Conservation (phyloP, 805 yeast genomes). For the Jamesozyma piceae region DNA sequence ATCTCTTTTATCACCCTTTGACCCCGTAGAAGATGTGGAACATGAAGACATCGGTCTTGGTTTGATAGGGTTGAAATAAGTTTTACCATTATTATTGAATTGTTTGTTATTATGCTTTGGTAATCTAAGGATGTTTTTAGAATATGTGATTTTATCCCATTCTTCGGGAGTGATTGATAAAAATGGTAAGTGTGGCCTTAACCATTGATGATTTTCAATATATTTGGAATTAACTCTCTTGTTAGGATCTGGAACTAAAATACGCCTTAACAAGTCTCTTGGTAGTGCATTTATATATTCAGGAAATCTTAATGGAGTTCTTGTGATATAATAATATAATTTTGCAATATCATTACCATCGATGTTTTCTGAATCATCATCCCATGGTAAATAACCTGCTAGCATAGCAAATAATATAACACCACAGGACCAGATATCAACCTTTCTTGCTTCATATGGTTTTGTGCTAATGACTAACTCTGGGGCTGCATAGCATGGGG, state of each 20-base stretch:
- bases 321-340: slow-evolving; percentile 82
- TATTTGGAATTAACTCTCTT: slow-evolving; percentile 61
- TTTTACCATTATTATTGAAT: not conserved
- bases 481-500: slow-evolving; percentile 98
- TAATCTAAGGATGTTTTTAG: slow-evolving; percentile 7
- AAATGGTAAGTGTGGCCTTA: slow-evolving; percentile 73
- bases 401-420: slow-evolving; percentile 93
- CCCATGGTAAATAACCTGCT: slow-evolving; percentile 94
- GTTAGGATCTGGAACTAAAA: slow-evolving; percentile 75
- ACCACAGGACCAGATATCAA: slow-evolving; percentile 96
- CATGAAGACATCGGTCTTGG: slow-evolving; percentile 25
- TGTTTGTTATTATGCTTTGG: slow-evolving; percentile 10
- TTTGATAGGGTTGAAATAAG: not conserved
- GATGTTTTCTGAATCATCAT: slow-evolving; percentile 93
- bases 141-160: slow-evolving; percentile 56
- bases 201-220: slow-evolving; percentile 80
- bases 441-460: slow-evolving; percentile 90
- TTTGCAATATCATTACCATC: slow-evolving; percentile 90
- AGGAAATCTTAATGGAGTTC: slow-evolving; percentile 88
- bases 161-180: slow-evolving; percentile 80
- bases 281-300: slow-evolving; percentile 88
- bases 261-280: slow-evolving; percentile 77
- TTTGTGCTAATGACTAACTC: slow-evolving; percentile 83
- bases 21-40: slow-evolving; percentile 33
- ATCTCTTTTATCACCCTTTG: slow-evolving; percentile 34